Base-by-base conservation (phyloP, 2,329 filamentous ascomycete species). In the Ascochyta viciae-villosae region DNA sequence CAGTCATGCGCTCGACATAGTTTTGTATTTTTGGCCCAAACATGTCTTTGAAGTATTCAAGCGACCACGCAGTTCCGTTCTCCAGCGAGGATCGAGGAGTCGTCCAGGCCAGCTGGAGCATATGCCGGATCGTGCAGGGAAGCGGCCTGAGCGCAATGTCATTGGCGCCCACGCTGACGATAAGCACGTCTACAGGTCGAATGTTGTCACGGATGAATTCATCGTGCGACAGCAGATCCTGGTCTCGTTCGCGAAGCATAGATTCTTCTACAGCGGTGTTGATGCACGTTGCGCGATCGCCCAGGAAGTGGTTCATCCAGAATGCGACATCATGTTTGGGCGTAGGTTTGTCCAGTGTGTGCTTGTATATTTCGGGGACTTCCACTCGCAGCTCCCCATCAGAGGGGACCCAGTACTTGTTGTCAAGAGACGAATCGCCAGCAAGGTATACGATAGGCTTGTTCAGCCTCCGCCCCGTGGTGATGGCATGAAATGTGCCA, bases 351-450 rank as follows among this genome's bases (percentile, higher is more conserved):
- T 66, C 54, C 5, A 77, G 61, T 3, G 64, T 60, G 1, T 63
- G 45, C 2, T 62, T 6, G 54, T 76, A 76, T 5, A 76, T 73
- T 1, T 65, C 45, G 1, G 74, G 72, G 0, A 67, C 43, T 2
- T 59, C 41, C 6, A 63, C 54, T 4, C 57, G 51, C 5, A 64
- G 16, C 1, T 57, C 42, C 0, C 66, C 50, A 8, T 58, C 56
- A 6, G 52, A 57, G 13, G 65, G 50, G 1, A 76, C 65, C 74
- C 74, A 77, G 57, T 61, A 67, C 48, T 76, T 77, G 56, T 77
- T 76, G 55, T 77, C 74, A 4, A 76, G 67, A 16, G 74, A 76
- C 6, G 74, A 77, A 50, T 77, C 74, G 46, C 74, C 74, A 5
- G 72, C 74, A 6, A 77, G 62, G 40, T 70, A 77, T n/a, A 75